phyloP scores from a whole-genome alignment of 441 rosid species.

The Cnidoscolus chayamansa region DNA sequence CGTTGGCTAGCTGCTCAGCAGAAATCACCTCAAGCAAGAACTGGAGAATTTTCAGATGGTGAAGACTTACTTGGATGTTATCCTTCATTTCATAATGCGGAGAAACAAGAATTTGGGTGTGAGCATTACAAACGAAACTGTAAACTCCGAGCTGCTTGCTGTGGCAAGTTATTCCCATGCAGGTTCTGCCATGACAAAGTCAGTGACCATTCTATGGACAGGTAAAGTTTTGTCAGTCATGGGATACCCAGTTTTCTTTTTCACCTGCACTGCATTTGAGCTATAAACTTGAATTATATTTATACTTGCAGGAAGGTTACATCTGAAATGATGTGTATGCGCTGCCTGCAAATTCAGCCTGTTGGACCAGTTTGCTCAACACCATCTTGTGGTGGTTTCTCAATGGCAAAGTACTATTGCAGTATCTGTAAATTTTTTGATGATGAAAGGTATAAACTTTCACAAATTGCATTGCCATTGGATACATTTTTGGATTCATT shows the following conservation, averaged over 20 bases:
- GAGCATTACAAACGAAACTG: conserved; percentile 95
- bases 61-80: conserved; percentile 54
- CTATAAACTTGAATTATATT: conserved; percentile 19
- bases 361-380: conserved; percentile 69
- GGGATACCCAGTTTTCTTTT: conserved; percentile 13
- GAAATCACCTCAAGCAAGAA: conserved; percentile 45
- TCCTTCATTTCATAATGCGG: conserved; percentile 73
- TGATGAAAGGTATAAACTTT: conserved; percentile 70
- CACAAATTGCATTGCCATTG: neutral
- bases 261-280: conserved; percentile 5
- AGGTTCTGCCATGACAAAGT: conserved; percentile 95
- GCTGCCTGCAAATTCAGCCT: conserved; percentile 81
- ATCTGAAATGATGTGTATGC: conserved; percentile 98
- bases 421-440: conserved; percentile 86
- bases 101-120: conserved; percentile 70
- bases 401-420: conserved; percentile 92
- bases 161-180: conserved; percentile 78
- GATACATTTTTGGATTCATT: neutral
- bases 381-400: conserved; percentile 60
- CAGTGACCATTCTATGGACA: conserved; percentile 88
- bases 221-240: conserved; percentile 42
- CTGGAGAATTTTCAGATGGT: conserved; percentile 43
- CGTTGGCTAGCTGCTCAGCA: conserved; percentile 93
- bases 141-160: conserved; percentile 86
- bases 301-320: conserved; percentile 67